A percentile compares a stretch with the other conserved stretches of the same genome.
Conservation (phyloP, 768 basidiomycete genomes). For the Sporobolomyces roseus region DNA sequence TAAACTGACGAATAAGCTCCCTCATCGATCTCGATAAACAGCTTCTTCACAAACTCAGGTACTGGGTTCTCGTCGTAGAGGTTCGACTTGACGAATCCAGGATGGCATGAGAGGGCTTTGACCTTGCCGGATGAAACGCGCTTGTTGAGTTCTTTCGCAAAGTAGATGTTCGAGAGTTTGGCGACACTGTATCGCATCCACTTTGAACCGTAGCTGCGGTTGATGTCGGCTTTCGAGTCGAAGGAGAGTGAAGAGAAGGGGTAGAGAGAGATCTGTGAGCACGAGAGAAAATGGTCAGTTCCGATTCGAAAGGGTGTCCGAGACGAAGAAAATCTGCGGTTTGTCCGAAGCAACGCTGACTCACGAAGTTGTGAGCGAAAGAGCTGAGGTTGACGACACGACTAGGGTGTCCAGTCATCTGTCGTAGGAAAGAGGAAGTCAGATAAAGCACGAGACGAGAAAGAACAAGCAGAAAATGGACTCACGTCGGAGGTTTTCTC, state of each 20-base stretch:
- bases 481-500: conserved; percentile 24
- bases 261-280: conserved; percentile 24
- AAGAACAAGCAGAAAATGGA: not conserved
- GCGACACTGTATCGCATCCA: conserved; percentile 29
- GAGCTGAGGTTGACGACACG: conserved; percentile 33
- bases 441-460: not conserved
- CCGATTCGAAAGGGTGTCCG: no score
- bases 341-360: no score
- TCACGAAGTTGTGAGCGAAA: conserved; percentile 35
- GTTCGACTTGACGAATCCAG: conserved; percentile 28
- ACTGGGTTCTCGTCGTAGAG: conserved; percentile 20
- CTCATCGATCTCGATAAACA: conserved; percentile 18
- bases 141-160: conserved; percentile 32
- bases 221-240: conserved; percentile 19
- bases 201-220: conserved; percentile 12
- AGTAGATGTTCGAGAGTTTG: conserved; percentile 22
- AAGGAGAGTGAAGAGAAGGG: conserved; percentile 26
- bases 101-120: conserved; percentile 15
- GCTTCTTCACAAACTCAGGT: not conserved
- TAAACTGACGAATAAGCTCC: conserved; percentile 26
- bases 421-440: not conserved
- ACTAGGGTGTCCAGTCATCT: conserved; percentile 16
- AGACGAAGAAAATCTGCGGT: no score
- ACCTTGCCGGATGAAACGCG: conserved; percentile 6
- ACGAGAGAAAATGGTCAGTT: no score